Evolutionary conservation across 352 stramenopile genomes (phyloP).

Genomic region (Peronospora belbahrii): DNA sequence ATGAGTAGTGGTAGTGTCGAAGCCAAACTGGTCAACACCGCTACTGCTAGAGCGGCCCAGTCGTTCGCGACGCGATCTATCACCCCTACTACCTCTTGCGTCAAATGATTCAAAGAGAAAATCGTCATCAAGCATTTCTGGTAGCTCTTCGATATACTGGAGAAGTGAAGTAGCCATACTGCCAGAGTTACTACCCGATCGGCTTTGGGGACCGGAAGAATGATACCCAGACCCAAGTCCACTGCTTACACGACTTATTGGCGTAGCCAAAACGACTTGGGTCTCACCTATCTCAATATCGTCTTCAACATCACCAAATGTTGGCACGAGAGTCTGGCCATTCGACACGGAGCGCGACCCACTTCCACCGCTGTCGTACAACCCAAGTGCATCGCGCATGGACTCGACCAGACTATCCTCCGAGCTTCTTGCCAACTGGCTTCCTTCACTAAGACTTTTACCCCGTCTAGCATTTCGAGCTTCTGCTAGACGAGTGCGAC

Average conservation of each 20-base stretch:
- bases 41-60: conserved; percentile 10
- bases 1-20: conserved; percentile 18
- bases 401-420: conserved; percentile 34
- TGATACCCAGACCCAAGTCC: conserved; percentile 4
- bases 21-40: conserved; percentile 8
- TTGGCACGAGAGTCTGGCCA: conserved; percentile 32
- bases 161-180: conserved; percentile 31
- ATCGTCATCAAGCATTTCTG: conserved; percentile 44
- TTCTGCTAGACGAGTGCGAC: conserved; percentile 26
- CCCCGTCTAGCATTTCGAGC: conserved; percentile 16
- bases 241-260: conserved; percentile 6
- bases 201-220: conserved; percentile 11
- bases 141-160: conserved; percentile 54
- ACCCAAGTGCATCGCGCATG: conserved; percentile 31
- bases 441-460: conserved; percentile 8
- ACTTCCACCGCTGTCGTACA: conserved; percentile 14
- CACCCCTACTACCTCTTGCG: conserved; percentile 22
- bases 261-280: background rate
- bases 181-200: conserved; percentile 3
- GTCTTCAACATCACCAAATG: conserved; percentile 32
- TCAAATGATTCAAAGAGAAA: conserved; percentile 56
- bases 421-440: conserved; percentile 7
- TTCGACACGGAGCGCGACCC: conserved; percentile 9
- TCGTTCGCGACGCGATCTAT: conserved; percentile 34
- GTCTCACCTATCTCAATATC: conserved; percentile 14